Evolutionary conservation across 2,329 filamentous ascomycete genomes (phyloP).

Genomic region (Thielaviopsis musarum): DNA sequence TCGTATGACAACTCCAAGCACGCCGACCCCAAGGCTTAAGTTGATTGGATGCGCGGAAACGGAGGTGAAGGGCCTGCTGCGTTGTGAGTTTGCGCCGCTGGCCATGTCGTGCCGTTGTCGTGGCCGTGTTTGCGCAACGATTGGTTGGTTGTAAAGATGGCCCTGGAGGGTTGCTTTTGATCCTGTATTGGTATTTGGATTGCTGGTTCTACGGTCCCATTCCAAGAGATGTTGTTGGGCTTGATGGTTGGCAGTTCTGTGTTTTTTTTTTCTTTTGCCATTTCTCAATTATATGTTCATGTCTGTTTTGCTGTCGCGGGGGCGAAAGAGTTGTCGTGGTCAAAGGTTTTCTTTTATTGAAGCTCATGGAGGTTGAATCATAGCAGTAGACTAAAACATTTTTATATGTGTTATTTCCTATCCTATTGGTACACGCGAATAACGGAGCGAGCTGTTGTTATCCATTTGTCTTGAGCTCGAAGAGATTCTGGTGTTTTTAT

Average conservation of each 20-base stretch:
- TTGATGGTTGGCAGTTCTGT: neutral
- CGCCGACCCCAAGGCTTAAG: conserved; percentile 2
- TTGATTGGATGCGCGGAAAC: neutral
- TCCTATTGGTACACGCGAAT: neutral
- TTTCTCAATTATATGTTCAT: neutral
- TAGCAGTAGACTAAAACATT: neutral
- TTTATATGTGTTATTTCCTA: neutral
- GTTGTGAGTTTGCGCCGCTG: neutral
- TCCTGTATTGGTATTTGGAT: neutral
- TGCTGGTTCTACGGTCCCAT: neutral
- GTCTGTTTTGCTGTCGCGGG: neutral
- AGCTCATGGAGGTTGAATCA: neutral
- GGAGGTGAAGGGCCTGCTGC: no score
- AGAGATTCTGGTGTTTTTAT: neutral
- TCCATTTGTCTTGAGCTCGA: neutral
- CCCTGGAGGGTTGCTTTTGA: neutral
- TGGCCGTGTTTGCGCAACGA: neutral
- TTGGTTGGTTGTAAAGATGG: neutral
- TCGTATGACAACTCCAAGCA: conserved; percentile 21
- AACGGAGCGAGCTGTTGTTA: neutral
- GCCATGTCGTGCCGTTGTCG: neutral
- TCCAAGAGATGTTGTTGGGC: neutral
- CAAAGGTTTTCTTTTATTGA: neutral
- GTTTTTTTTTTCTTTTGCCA: neutral
- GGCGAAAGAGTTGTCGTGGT: neutral